Conservation (phyloP, 179 eudicot genomes). For the Monotropa hypopitys region DNA sequence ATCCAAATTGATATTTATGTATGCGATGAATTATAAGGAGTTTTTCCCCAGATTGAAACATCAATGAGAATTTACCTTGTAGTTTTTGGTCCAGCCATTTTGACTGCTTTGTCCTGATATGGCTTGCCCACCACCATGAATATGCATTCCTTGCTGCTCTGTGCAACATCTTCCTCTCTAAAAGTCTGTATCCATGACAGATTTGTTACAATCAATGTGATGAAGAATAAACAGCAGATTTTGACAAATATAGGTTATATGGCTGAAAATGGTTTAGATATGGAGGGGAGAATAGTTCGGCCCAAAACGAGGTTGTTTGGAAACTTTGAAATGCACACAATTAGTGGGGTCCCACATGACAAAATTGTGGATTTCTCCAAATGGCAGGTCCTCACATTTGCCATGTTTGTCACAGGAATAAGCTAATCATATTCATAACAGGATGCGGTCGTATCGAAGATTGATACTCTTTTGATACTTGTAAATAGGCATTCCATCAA, state of each 20-base stretch:
- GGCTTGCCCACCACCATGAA: slow-evolving; percentile 99
- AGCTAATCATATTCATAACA: not conserved
- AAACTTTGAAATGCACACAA: not conserved
- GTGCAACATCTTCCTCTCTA: slow-evolving; percentile 25
- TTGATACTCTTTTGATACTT: no score
- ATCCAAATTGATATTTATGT: not conserved
- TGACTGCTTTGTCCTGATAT: slow-evolving; percentile 80
- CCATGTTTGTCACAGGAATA: not conserved
- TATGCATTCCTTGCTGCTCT: slow-evolving; percentile 84
- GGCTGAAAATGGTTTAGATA: not conserved
- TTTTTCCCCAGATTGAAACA: not conserved
- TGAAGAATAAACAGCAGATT: not conserved
- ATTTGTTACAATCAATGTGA: not conserved
- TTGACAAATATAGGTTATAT: not conserved
- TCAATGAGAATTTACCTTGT: slow-evolving; percentile 28
- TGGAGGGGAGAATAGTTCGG: slow-evolving; percentile 13
- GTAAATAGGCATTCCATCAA: no score
- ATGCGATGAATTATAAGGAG: not conserved
- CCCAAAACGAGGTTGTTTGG: slow-evolving; percentile 1
- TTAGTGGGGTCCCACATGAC: not conserved
- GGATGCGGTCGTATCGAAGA: no score
- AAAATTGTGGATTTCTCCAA: not conserved
- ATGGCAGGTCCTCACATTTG: not conserved
- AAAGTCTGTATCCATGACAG: not conserved
- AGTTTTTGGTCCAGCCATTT: slow-evolving; percentile 91